A percentile compares a stretch with the other conserved stretches of the same genome.
phyloP scores from a whole-genome alignment of 2,329 filamentous ascomycete genomes.

The Xylaria sp. region DNA sequence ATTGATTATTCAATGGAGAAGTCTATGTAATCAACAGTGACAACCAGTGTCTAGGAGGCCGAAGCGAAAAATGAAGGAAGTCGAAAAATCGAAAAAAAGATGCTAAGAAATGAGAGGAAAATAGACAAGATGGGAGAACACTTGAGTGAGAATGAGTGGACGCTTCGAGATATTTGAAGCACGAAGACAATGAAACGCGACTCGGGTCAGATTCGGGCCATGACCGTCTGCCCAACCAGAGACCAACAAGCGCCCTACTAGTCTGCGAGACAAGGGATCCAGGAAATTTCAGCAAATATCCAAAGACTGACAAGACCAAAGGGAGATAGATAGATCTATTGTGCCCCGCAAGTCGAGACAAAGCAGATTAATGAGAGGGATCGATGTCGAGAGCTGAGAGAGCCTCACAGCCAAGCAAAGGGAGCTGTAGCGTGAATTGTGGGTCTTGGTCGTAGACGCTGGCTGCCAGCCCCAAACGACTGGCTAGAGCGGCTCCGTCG shows the following conservation, averaged over 20 bases:
- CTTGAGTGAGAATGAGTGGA: conserved; percentile 15
- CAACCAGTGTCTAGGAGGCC: conserved; percentile 32
- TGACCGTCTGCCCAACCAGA: neutral
- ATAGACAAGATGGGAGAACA: conserved; percentile 5
- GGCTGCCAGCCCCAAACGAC: conserved; percentile 13
- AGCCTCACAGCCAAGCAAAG: conserved; percentile 28
- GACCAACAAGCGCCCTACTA: conserved; percentile 22
- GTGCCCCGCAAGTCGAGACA: conserved; percentile 26
- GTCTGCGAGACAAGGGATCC: conserved; percentile 9
- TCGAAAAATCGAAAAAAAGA: conserved; percentile 4
- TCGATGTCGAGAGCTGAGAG: conserved; percentile 6
- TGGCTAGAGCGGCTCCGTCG: conserved; percentile 26
- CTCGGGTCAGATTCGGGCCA: conserved; percentile 1
- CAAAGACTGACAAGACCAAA: conserved; percentile 17
- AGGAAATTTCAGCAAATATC: neutral
- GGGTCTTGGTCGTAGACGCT: conserved; percentile 25
- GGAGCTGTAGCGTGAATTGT: conserved; percentile 13
- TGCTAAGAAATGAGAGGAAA: conserved; percentile 1
- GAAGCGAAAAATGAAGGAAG: conserved; percentile 19
- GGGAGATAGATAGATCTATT: conserved; percentile 8
- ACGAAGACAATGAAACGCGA: conserved; percentile 31
- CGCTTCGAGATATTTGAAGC: conserved; percentile 33
- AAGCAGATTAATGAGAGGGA: conserved; percentile 15
- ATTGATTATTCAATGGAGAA: conserved; percentile 19
- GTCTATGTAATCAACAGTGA: conserved; percentile 23